phyloP scores from a whole-genome alignment of 2,329 filamentous ascomycete species.

The Leptosphaerulina australis region DNA sequence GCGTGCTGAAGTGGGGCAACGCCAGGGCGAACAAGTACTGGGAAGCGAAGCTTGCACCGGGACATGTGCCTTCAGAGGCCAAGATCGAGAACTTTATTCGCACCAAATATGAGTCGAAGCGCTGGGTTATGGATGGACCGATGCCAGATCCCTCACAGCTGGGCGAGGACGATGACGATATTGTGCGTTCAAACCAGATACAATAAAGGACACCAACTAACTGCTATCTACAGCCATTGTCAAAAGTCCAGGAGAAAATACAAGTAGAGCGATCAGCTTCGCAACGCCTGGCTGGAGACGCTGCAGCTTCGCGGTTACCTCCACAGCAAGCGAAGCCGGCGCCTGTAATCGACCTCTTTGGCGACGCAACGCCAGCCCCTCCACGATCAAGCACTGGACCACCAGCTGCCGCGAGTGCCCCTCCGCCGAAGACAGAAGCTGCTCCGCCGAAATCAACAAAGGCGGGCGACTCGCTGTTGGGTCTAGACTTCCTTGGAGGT shows the following conservation, averaged over 20 bases:
- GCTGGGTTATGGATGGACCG: slow-evolving; percentile 98
- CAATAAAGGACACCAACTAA: slow-evolving; percentile 18
- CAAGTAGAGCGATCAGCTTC: slow-evolving; percentile 67
- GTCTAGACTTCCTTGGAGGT: slow-evolving; percentile 84
- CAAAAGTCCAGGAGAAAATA: slow-evolving; percentile 72
- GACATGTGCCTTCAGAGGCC: slow-evolving; percentile 90
- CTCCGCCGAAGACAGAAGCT: slow-evolving; percentile 69
- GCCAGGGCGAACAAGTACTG: slow-evolving; percentile 96
- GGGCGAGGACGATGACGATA: slow-evolving; percentile 82
- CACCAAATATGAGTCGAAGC: slow-evolving; percentile 97
- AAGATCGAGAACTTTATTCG: slow-evolving; percentile 99
- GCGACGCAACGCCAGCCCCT: slow-evolving; percentile 70
- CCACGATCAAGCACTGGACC: slow-evolving; percentile 76
- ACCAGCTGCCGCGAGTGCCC: slow-evolving; percentile 56
- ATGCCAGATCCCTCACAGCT: slow-evolving; percentile 92
- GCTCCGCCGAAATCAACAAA: slow-evolving; percentile 67
- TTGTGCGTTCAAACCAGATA: slow-evolving; percentile 60
- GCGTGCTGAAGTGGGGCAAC: slow-evolving; percentile 94
- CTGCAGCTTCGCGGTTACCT: slow-evolving; percentile 36
- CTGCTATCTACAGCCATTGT: slow-evolving; percentile 59
- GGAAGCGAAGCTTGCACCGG: slow-evolving; percentile 90
- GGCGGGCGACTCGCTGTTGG: slow-evolving; percentile 82
- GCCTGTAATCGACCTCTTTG: slow-evolving; percentile 75
- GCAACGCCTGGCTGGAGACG: slow-evolving; percentile 53
- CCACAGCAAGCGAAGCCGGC: slow-evolving; percentile 49